Base-by-base conservation (phyloP, 2,329 filamentous ascomycete genomes). In the Emydomyces testavorans region DNA sequence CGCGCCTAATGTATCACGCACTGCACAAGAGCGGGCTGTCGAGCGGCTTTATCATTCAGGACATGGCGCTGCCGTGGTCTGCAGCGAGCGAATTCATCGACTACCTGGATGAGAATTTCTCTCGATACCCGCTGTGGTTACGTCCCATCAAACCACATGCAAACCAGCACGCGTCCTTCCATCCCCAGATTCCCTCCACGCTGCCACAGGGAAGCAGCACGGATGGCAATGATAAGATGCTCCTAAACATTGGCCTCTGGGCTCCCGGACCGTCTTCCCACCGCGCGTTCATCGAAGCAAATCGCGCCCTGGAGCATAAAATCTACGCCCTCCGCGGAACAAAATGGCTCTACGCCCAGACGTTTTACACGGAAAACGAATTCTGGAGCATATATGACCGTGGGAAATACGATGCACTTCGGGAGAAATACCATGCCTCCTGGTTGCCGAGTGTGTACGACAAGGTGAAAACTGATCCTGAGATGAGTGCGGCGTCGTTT, bases 281-380 rank as follows among this genome's bases (percentile, higher is more conserved):
- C 29, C 63, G 65, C 1, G 71, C 72, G n/a, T 89, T 89, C 58
- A 71, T 89, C 1, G 61, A 65, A 32, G 77, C 78, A 56, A 93
- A 93, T 65, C 76, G 82, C 26, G 73, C 72, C 36, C 72, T 93
- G 16, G 87, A 93, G 67, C 66, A 70, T 16, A 82, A 83, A 59
- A 75, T 89, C 3, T 70, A 71, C 40, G 72, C 78, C 54, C 74
- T 92, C 1, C 80, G 80, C 39, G 87, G 86, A 2, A 78, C 83
- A 70, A 93, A 93, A 69, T 92, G 85, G 83, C 70, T 93, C 10
- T 93, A 94, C 64, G 85, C 86, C 2, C 83, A 90, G 58, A 83
- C 85, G 0, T 93, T 88, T 67, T 92, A 92, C 63, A 74, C 76
- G n/a, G 76, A 83, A 50, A 58, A 65, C 3, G 67, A 71, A 49